Percentiles rank a stretch among this genome's conserved stretches.
Evolutionary conservation across 768 basidiomycete species (phyloP).

Genomic region (Amyloporia xantha): DNA sequence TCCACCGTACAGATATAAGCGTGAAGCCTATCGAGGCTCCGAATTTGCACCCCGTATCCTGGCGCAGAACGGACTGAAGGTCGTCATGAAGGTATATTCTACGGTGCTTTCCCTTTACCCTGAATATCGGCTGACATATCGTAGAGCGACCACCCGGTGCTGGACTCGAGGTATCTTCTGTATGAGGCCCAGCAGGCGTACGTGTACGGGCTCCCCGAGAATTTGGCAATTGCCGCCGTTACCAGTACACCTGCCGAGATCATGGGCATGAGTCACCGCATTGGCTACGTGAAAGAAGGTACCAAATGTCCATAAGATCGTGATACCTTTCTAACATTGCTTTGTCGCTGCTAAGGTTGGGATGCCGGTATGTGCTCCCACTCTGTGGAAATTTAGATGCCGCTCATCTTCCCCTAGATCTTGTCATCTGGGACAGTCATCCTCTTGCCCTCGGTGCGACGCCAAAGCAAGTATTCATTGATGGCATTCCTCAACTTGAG

Average conservation of each 20-base stretch:
- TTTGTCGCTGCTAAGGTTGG: neutral
- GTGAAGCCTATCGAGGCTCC: constrained; percentile 56
- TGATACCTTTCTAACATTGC: neutral
- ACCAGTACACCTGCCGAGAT: constrained; percentile 66
- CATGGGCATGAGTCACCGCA: constrained; percentile 40
- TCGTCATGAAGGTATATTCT: constrained; percentile 50
- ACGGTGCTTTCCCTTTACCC: neutral
- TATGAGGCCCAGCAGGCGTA: constrained; percentile 59
- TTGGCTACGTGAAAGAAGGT: constrained; percentile 58
- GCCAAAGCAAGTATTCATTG: constrained; percentile 77
- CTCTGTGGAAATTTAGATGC: no score
- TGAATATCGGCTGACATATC: neutral
- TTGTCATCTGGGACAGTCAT: constrained; percentile 74
- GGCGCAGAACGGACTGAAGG: constrained; percentile 45
- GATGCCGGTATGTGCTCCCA: constrained; percentile 3
- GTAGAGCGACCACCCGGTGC: constrained; percentile 41
- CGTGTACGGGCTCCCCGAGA: constrained; percentile 57
- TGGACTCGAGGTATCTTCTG: constrained; percentile 46
- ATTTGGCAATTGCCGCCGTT: constrained; percentile 60
- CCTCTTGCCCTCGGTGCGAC: constrained; percentile 74
- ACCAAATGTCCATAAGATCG: neutral
- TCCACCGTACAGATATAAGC: constrained; percentile 35
- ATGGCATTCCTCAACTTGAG: constrained; percentile 69
- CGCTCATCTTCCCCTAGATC: constrained; percentile 35
- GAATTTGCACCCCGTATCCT: constrained; percentile 61